phyloP scores from a whole-genome alignment of 148 eudicot species.

The Pouteria glomerata region DNA sequence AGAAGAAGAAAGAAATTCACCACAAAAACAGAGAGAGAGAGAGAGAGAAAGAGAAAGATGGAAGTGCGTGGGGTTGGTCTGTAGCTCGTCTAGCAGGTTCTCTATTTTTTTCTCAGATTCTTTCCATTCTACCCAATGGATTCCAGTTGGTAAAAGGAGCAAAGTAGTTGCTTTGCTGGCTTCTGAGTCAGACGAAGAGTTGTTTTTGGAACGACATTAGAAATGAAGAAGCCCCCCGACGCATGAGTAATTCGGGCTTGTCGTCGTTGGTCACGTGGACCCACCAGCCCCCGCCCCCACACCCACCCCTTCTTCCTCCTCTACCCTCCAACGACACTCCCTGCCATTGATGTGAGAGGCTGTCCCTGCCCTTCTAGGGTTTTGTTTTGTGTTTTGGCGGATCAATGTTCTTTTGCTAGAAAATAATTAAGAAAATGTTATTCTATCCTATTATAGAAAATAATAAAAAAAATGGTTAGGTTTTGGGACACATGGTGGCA shows the following conservation, averaged over 20 bases:
- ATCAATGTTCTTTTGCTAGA: background rate
- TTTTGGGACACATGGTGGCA: too few relatives aligned
- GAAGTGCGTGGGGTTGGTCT: background rate
- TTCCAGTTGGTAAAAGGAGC: conserved; percentile 1
- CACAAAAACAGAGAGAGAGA: conserved; percentile 1
- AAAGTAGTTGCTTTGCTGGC: conserved; percentile 22
- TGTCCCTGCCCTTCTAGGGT: background rate
- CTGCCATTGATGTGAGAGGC: background rate
- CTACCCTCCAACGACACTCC: background rate
- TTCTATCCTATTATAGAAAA: too few relatives aligned
- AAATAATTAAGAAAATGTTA: too few relatives aligned
- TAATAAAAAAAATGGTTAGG: too few relatives aligned
- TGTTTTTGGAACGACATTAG: background rate
- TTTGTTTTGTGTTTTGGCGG: background rate
- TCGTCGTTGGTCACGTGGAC: conserved; percentile 8
- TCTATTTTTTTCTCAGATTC: background rate
- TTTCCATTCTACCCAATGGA: background rate
- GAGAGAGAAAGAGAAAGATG: conserved; percentile 10
- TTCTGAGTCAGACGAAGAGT: conserved; percentile 36
- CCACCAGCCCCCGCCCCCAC: background rate
- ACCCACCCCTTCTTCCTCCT: background rate
- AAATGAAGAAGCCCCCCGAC: background rate
- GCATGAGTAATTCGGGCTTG: background rate
- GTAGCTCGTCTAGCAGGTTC: too few relatives aligned
- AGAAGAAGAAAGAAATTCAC: background rate